Evolutionary conservation across 192 early-diverging fungal species (phyloP), one percentile per base, ranked within the genome.

Genomic region (Funneliformis geosporum): DNA sequence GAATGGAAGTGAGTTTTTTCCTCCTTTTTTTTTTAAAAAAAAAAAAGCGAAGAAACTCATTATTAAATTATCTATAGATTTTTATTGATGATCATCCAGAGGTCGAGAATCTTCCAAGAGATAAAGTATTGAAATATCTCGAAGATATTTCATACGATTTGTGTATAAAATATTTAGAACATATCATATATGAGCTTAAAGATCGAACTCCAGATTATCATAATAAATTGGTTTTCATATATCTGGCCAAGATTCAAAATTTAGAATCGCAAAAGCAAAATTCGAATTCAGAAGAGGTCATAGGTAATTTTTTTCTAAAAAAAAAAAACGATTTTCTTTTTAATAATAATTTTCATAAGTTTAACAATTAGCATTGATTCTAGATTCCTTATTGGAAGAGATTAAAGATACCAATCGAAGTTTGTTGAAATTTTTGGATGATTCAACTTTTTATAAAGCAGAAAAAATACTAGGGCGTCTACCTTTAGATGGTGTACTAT

Each of bases 151-250:
- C 92, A 12, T 68, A 87, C n/a, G 82, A 86, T 68, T 86, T 95
- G 8, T 92, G 88, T 28, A 87, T 93, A 8, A 85, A 87, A 81
- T 98, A 97, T 81, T 83, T 97, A 71, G 89, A 93, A 81, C 89
- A 96, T 79, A 87, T 97, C 33, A 93, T 98, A 75, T 86, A 90
- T 42, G 87, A 90, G 47, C 87, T 93, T 73, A 70, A 82, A 4
- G 95, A 96, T 74, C 73, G 87, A 75, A 86, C 88, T 8, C 86
- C 93, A 3, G 91, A 89, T 11, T 90, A 94, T 65, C 94, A 96
- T 80, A 95, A 96, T 80, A 87, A 88, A 33, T 89, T 98, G 69
- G 84, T 94, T n/a, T 83, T 93, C 5, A 90, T 90, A 5, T 97
- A 97, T 80, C 85, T 97, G 10, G 87, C 91, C n/a, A 86, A 90